Evolutionary conservation across 202 grass and related monocot genomes (phyloP), one percentile per base, ranked within the genome.

Genomic region (Zoysia matrella): DNA sequence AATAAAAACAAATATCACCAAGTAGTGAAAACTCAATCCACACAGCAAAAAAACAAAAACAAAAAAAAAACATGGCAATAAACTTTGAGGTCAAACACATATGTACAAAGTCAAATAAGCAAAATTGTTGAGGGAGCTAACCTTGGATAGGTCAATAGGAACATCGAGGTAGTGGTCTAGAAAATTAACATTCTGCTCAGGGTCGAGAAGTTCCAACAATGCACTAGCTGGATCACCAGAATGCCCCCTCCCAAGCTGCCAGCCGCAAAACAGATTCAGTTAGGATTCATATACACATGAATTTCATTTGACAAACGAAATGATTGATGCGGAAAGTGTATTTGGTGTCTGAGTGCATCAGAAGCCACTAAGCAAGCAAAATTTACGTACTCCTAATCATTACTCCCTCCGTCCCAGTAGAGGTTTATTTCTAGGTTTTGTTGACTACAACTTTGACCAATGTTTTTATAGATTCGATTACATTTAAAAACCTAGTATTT

Each of bases 71-170:
- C 6, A 47, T 40, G 42, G 52, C 18, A 73, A 6, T 66, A 56
- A 54, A 81, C 56, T 80, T 6, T 58, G 5, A 75, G 64, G 10
- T 72, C 56, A 86, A 54, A 57, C 48, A 15, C 55, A 60, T 4
- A 2, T 13, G 76, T 56, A 82, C 4, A 30, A 30, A 30, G 22
- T 30, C 22, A 30, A 30, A 30, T 30, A 30, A 6, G 15, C 4
- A n/a, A 58, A 7, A 58, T 8, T 51, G 8, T 58, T 7, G 53
- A 56, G 68, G 62, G 58, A 66, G 22, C 22, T 75, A 72, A 96
- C 96, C 93, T 99, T 99, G 65, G 96, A 99, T 58, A 99, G 87
- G 65, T 99, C 96, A 87, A 99, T 96, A 82, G 96, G 96, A 92
- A 99, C 96, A 84, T 99, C 96, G 60, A 99, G 96, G 79, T 96